A percentile compares a stretch with the other conserved stretches of the same genome.
Conservation (phyloP, 2,329 filamentous ascomycete species). For the Pezicula neosporulosa region DNA sequence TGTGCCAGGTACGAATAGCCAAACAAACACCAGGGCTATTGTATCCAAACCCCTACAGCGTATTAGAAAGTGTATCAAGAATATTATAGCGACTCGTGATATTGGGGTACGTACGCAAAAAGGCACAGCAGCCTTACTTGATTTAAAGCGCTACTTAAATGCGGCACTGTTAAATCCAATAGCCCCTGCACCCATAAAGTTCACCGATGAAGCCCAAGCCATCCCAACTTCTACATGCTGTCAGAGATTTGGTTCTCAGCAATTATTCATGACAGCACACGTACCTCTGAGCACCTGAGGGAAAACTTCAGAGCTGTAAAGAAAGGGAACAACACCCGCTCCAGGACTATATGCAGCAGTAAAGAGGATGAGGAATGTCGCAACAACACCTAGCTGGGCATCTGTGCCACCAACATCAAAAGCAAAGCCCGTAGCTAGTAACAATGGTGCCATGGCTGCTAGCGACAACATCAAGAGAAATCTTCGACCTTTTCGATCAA, state of each 20-base stretch:
- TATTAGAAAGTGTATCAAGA: no score
- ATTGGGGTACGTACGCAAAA: neutral
- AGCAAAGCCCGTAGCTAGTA: constrained; percentile 54
- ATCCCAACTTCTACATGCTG: constrained; percentile 14
- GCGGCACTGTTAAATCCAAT: neutral
- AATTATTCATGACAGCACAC: constrained; percentile 52
- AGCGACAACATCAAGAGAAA: constrained; percentile 60
- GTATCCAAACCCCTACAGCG: neutral
- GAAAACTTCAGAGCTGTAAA: neutral
- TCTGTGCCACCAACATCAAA: constrained; percentile 37
- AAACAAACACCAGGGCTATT: constrained; percentile 49
- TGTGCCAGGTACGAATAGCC: constrained; percentile 49
- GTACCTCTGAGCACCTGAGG: neutral
- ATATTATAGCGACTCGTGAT: no score
- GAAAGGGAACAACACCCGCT: neutral
- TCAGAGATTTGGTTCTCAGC: constrained; percentile 33
- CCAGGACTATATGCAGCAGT: constrained; percentile 1
- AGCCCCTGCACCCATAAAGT: neutral
- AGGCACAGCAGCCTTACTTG: neutral
- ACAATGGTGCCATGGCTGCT: constrained; percentile 60
- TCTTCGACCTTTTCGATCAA: constrained; percentile 61
- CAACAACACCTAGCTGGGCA: neutral
- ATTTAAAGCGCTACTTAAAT: neutral
- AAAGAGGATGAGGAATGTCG: neutral
- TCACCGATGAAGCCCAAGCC: neutral